These are phyloP conservation scores for Chytriomyces hyalinus DNA, from an alignment of 192 early-diverging fungal genomes.

Conservation along the genomic window DNA sequence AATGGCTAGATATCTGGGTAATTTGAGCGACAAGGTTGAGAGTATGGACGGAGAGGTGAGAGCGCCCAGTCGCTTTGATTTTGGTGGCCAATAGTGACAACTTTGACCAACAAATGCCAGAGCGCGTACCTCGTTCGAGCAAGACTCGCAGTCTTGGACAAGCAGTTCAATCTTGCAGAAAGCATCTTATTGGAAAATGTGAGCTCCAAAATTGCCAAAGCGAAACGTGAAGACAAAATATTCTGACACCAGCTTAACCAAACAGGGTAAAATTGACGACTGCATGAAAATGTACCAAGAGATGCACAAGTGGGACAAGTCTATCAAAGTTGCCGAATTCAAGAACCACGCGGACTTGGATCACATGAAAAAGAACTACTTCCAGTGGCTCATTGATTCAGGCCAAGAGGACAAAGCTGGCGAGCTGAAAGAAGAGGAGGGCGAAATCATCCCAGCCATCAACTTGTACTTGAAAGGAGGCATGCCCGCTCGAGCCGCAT, in stretches of 20 bases:
- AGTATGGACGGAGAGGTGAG: constrained; percentile 37
- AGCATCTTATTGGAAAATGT: constrained; percentile 64
- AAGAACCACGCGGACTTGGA: constrained; percentile 69
- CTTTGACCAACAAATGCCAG: constrained; percentile 10
- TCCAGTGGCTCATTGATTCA: constrained; percentile 67
- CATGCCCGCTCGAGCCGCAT: constrained; percentile 62
- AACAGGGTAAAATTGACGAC: constrained; percentile 63
- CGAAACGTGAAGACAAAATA: constrained; percentile 7
- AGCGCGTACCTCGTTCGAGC: constrained; percentile 57
- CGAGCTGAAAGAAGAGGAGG: constrained; percentile 66
- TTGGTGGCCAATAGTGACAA: background rate
- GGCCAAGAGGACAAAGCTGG: constrained; percentile 69
- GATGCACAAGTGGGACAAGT: constrained; percentile 70
- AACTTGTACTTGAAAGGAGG: constrained; percentile 68
- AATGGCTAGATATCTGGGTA: constrained; percentile 52
- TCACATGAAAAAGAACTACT: constrained; percentile 64
- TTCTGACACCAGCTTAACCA: background rate
- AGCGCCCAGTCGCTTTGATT: background rate
- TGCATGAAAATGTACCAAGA: constrained; percentile 75
- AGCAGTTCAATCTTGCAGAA: constrained; percentile 69
- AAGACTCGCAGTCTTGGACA: constrained; percentile 61
- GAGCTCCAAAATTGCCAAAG: constrained; percentile 10
- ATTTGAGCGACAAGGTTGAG: constrained; percentile 47
- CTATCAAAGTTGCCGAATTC: constrained; percentile 68
- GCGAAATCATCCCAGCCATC: constrained; percentile 56